These are phyloP conservation scores for Cercospora sp. DNA, from an alignment of 2,329 filamentous ascomycete genomes.

Conservation along the genomic window DNA sequence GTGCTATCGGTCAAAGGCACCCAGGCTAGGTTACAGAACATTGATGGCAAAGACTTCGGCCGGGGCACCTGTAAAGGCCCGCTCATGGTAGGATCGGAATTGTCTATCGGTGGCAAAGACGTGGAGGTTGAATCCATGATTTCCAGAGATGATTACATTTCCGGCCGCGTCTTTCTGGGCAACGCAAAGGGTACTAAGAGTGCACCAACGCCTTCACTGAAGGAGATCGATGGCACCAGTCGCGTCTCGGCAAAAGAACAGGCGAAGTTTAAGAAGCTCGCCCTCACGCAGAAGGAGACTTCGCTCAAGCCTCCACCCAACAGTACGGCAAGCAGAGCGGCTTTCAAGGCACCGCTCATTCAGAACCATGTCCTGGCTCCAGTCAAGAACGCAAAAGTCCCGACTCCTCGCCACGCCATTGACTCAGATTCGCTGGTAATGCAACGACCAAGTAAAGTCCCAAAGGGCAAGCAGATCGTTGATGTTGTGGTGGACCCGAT, in stretches of 20 bases:
- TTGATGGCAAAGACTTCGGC: constrained; percentile 64
- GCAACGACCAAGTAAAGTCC: constrained; percentile 57
- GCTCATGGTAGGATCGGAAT: constrained; percentile 59
- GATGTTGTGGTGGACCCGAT: constrained; percentile 73
- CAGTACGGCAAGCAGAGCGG: constrained; percentile 38
- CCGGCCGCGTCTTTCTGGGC: constrained; percentile 34
- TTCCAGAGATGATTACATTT: constrained; percentile 53
- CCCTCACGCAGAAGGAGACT: constrained; percentile 42
- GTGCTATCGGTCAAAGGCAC: constrained; percentile 60
- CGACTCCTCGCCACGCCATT: constrained; percentile 66
- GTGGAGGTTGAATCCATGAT: constrained; percentile 66
- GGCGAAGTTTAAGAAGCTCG: constrained; percentile 38
- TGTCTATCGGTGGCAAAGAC: constrained; percentile 67
- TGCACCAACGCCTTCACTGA: constrained; percentile 30
- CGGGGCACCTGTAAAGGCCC: constrained; percentile 56
- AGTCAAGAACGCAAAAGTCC: constrained; percentile 48
- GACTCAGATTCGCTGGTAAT: constrained; percentile 64
- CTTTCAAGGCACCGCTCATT: constrained; percentile 64
- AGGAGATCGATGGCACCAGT: constrained; percentile 30
- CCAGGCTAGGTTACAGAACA: constrained; percentile 61
- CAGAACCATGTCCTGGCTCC: constrained; percentile 45
- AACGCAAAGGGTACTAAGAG: constrained; percentile 31
- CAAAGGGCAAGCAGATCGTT: constrained; percentile 64
- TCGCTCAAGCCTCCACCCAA: constrained; percentile 43
- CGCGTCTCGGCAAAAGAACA: constrained; percentile 36